phyloP scores from a whole-genome alignment of 306 rosid genomes.

The Dalbergia oliveri region DNA sequence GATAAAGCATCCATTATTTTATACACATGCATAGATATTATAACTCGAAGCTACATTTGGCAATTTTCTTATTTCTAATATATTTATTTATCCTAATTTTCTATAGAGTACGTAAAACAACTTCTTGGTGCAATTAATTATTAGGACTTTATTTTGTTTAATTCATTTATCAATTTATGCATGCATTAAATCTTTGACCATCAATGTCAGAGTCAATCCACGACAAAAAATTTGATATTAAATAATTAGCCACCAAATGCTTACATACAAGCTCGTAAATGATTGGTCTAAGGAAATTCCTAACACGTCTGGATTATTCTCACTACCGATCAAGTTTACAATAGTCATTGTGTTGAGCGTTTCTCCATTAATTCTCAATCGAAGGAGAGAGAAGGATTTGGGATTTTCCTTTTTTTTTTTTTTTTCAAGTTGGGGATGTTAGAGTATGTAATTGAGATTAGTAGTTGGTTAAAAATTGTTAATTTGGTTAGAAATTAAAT shows the following conservation, averaged over 20 bases:
- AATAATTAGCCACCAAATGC: not conserved
- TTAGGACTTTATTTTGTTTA: not conserved
- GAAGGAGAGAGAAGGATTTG: too few species aligned
- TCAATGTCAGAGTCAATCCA: not conserved
- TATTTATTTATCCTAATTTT: not conserved
- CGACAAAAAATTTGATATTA: not conserved
- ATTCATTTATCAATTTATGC: not conserved
- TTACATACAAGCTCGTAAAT: not conserved
- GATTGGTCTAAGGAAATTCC: not conserved
- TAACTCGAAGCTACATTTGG: not conserved
- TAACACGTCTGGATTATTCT: not conserved
- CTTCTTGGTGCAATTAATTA: not conserved
- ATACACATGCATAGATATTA: not conserved
- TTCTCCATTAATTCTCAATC: too few species aligned
- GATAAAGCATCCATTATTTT: not conserved
- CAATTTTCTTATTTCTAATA: not conserved
- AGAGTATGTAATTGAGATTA: too few species aligned
- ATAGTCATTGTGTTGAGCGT: too few species aligned
- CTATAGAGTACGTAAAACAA: not conserved
- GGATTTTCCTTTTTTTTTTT: too few species aligned
- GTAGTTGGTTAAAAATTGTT: too few species aligned
- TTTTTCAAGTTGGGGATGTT: too few species aligned
- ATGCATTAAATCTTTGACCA: not conserved
- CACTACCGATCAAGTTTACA: not conserved
- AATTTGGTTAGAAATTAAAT: too few species aligned